Evolutionary conservation across 2,329 filamentous ascomycete genomes (phyloP).

Genomic region (Pezicula rhizophila): DNA sequence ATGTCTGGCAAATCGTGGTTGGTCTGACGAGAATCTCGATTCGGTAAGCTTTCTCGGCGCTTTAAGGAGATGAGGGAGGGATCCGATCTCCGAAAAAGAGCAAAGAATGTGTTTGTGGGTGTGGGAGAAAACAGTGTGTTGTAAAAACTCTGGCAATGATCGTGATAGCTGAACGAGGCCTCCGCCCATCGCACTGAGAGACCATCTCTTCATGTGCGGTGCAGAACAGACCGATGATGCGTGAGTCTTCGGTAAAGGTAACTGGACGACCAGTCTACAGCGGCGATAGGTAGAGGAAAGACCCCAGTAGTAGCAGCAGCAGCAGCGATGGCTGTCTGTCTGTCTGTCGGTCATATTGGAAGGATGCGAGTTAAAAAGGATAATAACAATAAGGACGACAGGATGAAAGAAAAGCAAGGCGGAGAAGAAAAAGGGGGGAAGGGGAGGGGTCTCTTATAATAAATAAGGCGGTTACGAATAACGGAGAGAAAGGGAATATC

Average conservation of each 20-base stretch:
- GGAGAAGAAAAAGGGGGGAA: conserved; percentile 1
- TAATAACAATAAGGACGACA: background rate
- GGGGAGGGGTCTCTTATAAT: conserved; percentile 5
- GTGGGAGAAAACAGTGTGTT: background rate
- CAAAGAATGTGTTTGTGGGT: conserved; percentile 2
- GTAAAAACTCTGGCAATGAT: too few species aligned
- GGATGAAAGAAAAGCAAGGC: conserved; percentile 1
- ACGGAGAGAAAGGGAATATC: background rate
- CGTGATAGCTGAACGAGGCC: too few species aligned
- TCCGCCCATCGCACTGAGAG: too few species aligned
- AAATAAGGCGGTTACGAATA: conserved; percentile 2
- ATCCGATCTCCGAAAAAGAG: conserved; percentile 3
- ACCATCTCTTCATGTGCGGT: too few species aligned
- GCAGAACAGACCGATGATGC: too few species aligned
- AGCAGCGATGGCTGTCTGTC: too few species aligned
- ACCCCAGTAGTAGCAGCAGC: too few species aligned
- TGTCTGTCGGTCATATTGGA: too few species aligned
- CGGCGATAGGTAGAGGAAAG: too few species aligned
- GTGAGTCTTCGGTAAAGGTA: too few species aligned
- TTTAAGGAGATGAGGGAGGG: conserved; percentile 11
- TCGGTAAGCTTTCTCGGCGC: conserved; percentile 14
- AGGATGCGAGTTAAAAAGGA: conserved; percentile 3
- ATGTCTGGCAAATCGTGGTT: background rate
- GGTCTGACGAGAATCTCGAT: conserved; percentile 5
- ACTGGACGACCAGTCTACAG: too few species aligned